Base-by-base conservation (phyloP, 441 rosid genomes). In the Euphorbia schlechtendalii region DNA sequence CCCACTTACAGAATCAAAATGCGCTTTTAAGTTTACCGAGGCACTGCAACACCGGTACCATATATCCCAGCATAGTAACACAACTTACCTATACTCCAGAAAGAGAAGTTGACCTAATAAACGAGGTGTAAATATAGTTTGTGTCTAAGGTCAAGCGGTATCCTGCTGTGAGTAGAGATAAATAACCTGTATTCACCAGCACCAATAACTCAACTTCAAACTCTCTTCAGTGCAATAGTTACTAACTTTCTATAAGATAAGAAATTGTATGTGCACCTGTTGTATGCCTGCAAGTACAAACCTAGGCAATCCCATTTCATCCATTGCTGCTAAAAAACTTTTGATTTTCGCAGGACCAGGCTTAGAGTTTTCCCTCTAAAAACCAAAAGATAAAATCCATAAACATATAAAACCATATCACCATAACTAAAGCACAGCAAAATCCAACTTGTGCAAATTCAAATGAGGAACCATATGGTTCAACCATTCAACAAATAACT, bases 31-130 rank as follows among this genome's bases (percentile, higher is more conserved):
- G 96, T 7, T 82, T 80, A 74, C 75, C 76, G 55, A 90, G 89
- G 78, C 90, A 90, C 76, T 84, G 82, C 71, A 86, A 70, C 78
- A 90, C 90, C 54, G 96, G 88, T 61, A 69, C 74, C 93, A 88
- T 82, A 49, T 85, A 68, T 48, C 97, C 93, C 97, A 88, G 87
- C 73, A 73, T 56, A 73, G 63, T 46, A 65, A 69, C 41, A 51
- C 74, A 65, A 61, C 64, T 72, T 59, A 79, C 75, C 55, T 59
- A 74, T 56, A 34, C 32, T 55, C 63, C 21, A 22, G 45, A 59
- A 66, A 28, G 32, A 58, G 13, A 3, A 25, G 13, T 18, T 5
- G n/a, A 13, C 12, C 20, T 3, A 21, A 59, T 12, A 20, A 38
- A 59, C 27, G 21, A 1, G 18, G 30, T 58, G 25, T 15, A 41